phyloP scores from a whole-genome alignment of 2,329 filamentous ascomycete species.

The Sporothrix variecibatus region DNA sequence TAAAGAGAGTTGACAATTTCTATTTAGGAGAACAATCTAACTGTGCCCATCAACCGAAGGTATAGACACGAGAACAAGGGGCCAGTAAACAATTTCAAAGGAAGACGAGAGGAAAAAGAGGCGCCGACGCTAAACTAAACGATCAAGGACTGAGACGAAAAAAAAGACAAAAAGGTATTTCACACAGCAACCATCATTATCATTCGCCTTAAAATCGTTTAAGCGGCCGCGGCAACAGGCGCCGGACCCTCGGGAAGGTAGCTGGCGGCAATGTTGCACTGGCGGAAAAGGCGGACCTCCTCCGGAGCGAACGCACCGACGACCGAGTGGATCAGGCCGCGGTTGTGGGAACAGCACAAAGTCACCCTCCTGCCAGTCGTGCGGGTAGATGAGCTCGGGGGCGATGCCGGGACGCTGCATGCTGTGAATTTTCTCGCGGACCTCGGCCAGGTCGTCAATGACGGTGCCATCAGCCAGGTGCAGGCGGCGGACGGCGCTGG shows the following conservation, averaged over 20 bases:
- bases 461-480: slow-evolving; percentile 67
- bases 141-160: background rate
- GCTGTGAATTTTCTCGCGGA: slow-evolving; percentile 66
- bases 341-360: slow-evolving; percentile 78
- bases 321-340: slow-evolving; percentile 72
- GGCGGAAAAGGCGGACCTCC: slow-evolving; percentile 72
- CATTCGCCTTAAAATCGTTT: background rate
- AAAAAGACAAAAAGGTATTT: background rate
- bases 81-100: background rate
- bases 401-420: slow-evolving; percentile 73
- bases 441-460: slow-evolving; percentile 65
- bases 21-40: background rate
- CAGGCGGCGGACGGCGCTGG: slow-evolving; percentile 68
- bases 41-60: background rate
- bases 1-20: background rate
- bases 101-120: background rate
- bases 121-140: background rate
- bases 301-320: slow-evolving; percentile 72
- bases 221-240: background rate
- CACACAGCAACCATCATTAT: background rate
- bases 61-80: background rate
- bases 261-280: slow-evolving; percentile 77
- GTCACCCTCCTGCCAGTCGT: slow-evolving; percentile 78
- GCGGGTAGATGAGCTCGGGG: slow-evolving; percentile 67
- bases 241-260: slow-evolving; percentile 27